A percentile compares a stretch with the other conserved stretches of the same genome.
Conservation (phyloP, 768 basidiomycete species). For the Chalciporus pseudorubinellus region DNA sequence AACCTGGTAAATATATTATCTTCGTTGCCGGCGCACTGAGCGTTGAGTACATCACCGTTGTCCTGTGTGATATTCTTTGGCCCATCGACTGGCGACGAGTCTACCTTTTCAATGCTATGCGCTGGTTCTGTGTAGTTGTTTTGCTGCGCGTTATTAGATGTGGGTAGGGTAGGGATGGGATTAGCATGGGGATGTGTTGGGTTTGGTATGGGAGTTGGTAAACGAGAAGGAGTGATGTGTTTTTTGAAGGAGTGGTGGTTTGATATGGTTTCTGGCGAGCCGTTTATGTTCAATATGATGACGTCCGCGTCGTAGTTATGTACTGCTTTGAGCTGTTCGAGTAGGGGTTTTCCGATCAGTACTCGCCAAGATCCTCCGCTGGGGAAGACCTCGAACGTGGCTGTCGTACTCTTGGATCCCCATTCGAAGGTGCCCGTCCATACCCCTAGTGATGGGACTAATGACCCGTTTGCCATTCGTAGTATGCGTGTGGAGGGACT, state of each 20-base stretch:
- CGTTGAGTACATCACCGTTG: background rate
- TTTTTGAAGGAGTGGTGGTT: background rate
- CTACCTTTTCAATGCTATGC: too few relatives aligned
- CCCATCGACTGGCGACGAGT: too few relatives aligned
- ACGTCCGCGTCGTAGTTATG: too few relatives aligned
- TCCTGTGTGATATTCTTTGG: background rate
- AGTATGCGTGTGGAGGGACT: background rate
- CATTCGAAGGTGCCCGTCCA: constrained; percentile 10
- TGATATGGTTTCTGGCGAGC: too few relatives aligned
- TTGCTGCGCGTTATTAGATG: too few relatives aligned
- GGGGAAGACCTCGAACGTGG: constrained; percentile 26
- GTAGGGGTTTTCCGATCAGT: constrained; percentile 19
- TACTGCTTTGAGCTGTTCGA: too few relatives aligned
- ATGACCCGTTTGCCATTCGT: background rate
- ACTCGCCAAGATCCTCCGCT: constrained; percentile 17
- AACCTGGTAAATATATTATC: too few relatives aligned
- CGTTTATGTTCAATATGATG: background rate
- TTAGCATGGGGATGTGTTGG: too few relatives aligned
- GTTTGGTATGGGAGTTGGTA: background rate
- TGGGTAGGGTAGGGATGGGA: too few relatives aligned
- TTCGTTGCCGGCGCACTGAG: background rate
- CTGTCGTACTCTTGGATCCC: too few relatives aligned
- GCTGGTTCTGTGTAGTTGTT: background rate
- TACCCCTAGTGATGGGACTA: background rate
- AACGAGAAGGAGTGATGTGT: background rate